Evolutionary conservation across 31 red algal species (phyloP), one percentile per base, ranked within the genome.

Genomic region (Bonnemaisonia californica): DNA sequence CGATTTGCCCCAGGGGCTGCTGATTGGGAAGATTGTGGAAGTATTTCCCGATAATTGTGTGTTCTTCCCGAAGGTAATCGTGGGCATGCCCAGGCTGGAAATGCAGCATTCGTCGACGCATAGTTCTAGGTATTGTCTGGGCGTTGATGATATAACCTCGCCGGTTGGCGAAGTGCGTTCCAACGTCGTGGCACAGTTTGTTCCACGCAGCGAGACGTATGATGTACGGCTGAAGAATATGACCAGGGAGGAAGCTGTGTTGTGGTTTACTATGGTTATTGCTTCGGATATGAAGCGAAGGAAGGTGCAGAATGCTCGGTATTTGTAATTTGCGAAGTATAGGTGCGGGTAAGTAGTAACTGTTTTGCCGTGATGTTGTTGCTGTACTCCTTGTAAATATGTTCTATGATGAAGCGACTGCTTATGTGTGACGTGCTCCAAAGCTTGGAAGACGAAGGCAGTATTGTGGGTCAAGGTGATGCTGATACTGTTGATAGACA

Each of bases 231-330:
- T 77, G 4, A 51, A 76, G 42, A 33, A 75, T 27, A 83, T 77
- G 40, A 83, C 78, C 54, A 36, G 78, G 11, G 86, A 69, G 32
- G 86, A 82, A 54, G 86, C 70, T 37, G 77, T 82, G 22, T 59
- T 74, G 26, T 76, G 62, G 77, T 58, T 90, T 24, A 45, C 73
- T 13, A 81, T 83, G 68, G 72, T 83, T 4, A 28, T 83, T 27
- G 77, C 79, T 1, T 77, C 69, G 29, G 87, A 91, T 11, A 77
- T 83, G 87, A 91, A 83, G 70, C 36, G 87, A 28, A 66, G 79
- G 11, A 91, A 91, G 87, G 30, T 40, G 1, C 67, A 83, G 80
- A 74, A 83, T 28, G 26, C 67, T 16, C 7, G 45, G 16, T 51
- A 51, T 51, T 51, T 51, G 7, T 51, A 51, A 51, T 51, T 51